Evolutionary conservation across 306 rosid genomes (phyloP), one percentile per base, ranked within the genome.

Genomic region (Fagus sylvatica): DNA sequence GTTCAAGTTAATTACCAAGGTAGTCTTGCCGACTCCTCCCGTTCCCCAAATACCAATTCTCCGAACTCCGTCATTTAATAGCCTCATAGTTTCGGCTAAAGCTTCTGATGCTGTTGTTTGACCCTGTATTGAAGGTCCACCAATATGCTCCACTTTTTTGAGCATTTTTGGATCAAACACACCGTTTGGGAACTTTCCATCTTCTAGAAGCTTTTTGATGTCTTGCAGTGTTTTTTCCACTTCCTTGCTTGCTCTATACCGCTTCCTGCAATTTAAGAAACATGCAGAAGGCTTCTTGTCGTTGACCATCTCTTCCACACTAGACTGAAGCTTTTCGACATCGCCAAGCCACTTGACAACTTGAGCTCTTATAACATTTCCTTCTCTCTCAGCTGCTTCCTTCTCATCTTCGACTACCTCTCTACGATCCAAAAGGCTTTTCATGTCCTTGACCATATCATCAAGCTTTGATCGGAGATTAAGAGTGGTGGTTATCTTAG

Each of bases 1-100:
- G 11, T 78, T 78, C 76, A 78, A 70, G 13, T 74, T 78, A 60
- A 40, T 77, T 12, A 69, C 81, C 7, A 78, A 65, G 0, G 73
- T 40, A 64, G 51, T 28, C 30, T 73, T 79, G 41, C 69, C 74
- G 2, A 71, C 49, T 30, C 78, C 73, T 19, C 74, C 78, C 40
- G 41, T 54, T 12, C 78, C 82, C 70, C 12, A 79, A 19, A 79
- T 71, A 53, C 69, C 57, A 73, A 73, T 42, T 32, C 51, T 79
- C 15, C 11, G 5, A 48, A 79, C 3, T 2, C 42, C 13, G 32
- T 79, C 6, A 41, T 60, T 22, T 22, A 79, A 66, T 39, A 53
- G 22, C 8, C 10, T 34, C 82, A 73, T 64, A 6, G 17, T 59
- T 28, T 30, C 4, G 2, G 5, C 17, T 30, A 1, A 59, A 59